Base-by-base conservation (phyloP, 305 asterid species). In the Fraxinus angustifolia region DNA sequence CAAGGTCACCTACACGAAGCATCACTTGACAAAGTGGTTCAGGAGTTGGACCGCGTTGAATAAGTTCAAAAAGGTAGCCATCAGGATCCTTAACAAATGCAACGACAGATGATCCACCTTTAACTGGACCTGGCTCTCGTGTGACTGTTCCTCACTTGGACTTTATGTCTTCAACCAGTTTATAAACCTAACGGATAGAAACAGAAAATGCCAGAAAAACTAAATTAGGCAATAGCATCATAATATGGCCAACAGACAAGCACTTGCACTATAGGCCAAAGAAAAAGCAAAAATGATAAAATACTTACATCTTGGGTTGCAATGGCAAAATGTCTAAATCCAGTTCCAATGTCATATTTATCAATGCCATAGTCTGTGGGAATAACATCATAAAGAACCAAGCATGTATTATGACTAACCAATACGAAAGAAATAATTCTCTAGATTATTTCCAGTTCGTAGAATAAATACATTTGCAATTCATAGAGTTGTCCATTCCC, bases 1-100 rank as follows among this genome's bases (percentile, higher is more conserved):
- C 99, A 74, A 95, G 96, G 88, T 93, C 97, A 78, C 99, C 99
- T 79, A 95, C 99, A 80, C 99, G 99, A 86, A 95, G 93, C 99
- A 95, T 95, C 84, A 93, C 99, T 89, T 95, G 99, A 83, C 99
- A 95, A 73, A 95, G 97, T 6, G 99, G 99, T 84, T 93, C 97
- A 77, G 97, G 98, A 78, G 98, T 93, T n/a, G 96, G 92, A 36
- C 91, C 96, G 12, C 97, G 89, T 82, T 93, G 97, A 82, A 95
- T 91, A 77, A 95, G 87, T 85, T 93, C 98, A 35, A 93, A 95
- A 60, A 91, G 87, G 84, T 95, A 95, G 79, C 99, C 99, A 90
- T 95, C 98, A 14, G 98, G 99, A 88, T 95, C 98, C 86, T 92
- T 93, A 40, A 89, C 99, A 87, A 95, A 95, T 77, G 99, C 97